phyloP scores from a whole-genome alignment of 306 rosid species.

The Fragaria ananassa region DNA sequence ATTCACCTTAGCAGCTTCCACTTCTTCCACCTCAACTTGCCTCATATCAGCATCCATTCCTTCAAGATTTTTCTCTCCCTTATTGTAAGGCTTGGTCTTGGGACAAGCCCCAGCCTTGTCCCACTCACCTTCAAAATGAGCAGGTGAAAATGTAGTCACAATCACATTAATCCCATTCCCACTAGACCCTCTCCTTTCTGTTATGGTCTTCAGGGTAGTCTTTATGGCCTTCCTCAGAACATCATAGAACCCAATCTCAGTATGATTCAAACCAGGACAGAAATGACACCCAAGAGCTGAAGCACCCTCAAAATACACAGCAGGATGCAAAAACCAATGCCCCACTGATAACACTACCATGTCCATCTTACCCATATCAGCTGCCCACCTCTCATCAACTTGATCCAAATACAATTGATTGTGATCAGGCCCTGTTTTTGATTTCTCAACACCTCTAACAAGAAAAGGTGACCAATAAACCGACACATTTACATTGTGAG shows the following conservation, averaged over 20 bases:
- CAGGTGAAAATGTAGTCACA: slow-evolving; percentile 81
- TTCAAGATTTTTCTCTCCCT: slow-evolving; percentile 54
- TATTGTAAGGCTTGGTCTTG: slow-evolving; percentile 50
- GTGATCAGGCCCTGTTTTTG: slow-evolving; percentile 42
- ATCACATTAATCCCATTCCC: slow-evolving; percentile 39
- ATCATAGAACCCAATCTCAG: slow-evolving; percentile 80
- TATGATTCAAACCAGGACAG: slow-evolving; percentile 76
- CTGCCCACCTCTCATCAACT: slow-evolving; percentile 77
- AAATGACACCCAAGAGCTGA: slow-evolving; percentile 72
- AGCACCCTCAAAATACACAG: slow-evolving; percentile 65
- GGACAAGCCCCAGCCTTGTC: slow-evolving; percentile 86
- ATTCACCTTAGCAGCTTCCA: slow-evolving; percentile 52
- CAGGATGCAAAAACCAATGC: slow-evolving; percentile 92
- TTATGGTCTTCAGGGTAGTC: slow-evolving; percentile 48
- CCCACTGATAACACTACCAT: slow-evolving; percentile 66
- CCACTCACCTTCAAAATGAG: slow-evolving; percentile 95
- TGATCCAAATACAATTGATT: slow-evolving; percentile 61
- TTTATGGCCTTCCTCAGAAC: slow-evolving; percentile 68
- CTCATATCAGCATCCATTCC: slow-evolving; percentile 86
- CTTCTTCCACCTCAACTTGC: slow-evolving; percentile 63
- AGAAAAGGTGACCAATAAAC: slow-evolving; percentile 92
- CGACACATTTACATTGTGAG: slow-evolving; percentile 57
- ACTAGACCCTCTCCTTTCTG: slow-evolving; percentile 39
- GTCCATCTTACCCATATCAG: slow-evolving; percentile 51
- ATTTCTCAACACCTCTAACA: slow-evolving; percentile 71